A percentile compares a stretch with the other conserved stretches of the same genome.
Evolutionary conservation across 306 rosid genomes (phyloP).

Genomic region (Vigna nakashimae): DNA sequence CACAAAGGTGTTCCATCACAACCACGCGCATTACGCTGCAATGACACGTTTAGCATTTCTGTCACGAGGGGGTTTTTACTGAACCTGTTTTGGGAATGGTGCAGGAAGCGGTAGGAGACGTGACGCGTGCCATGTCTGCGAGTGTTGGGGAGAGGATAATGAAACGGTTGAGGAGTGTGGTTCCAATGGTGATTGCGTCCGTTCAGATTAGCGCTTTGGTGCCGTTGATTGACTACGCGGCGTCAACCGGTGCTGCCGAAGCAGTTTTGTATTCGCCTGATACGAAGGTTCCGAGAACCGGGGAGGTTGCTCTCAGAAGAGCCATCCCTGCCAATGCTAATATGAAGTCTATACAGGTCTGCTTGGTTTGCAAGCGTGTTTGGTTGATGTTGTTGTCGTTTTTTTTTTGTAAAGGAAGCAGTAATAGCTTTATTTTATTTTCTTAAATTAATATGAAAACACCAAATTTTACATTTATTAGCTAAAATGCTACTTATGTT

Average conservation of each 20-base stretch:
- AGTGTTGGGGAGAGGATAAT: slow-evolving; percentile 38
- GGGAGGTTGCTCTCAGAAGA: slow-evolving; percentile 86
- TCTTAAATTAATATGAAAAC: too few species aligned
- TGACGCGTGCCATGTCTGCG: slow-evolving; percentile 40
- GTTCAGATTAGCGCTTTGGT: slow-evolving; percentile 64
- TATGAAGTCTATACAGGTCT: slow-evolving; percentile 92
- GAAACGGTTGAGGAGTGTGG: slow-evolving; percentile 62
- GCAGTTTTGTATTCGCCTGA: slow-evolving; percentile 91
- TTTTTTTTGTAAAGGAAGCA: not conserved
- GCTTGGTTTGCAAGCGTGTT: not conserved
- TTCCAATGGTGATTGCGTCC: slow-evolving; percentile 59
- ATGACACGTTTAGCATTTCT: not conserved
- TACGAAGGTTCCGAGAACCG: slow-evolving; percentile 88
- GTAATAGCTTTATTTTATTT: too few species aligned
- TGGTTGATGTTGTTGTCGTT: not conserved
- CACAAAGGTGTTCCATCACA: slow-evolving; percentile 46
- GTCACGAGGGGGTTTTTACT: slow-evolving; percentile 28
- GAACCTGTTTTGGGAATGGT: slow-evolving; percentile 54
- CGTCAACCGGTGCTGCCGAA: slow-evolving; percentile 57
- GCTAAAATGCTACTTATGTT: too few species aligned
- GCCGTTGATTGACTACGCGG: slow-evolving; percentile 55
- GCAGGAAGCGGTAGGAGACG: slow-evolving; percentile 53
- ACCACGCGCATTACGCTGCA: not conserved
- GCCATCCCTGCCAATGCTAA: slow-evolving; percentile 90
- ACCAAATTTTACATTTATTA: not conserved